These are phyloP conservation scores for Eutypa lata DNA, from an alignment of 2,329 filamentous ascomycete genomes.

Conservation along the genomic window DNA sequence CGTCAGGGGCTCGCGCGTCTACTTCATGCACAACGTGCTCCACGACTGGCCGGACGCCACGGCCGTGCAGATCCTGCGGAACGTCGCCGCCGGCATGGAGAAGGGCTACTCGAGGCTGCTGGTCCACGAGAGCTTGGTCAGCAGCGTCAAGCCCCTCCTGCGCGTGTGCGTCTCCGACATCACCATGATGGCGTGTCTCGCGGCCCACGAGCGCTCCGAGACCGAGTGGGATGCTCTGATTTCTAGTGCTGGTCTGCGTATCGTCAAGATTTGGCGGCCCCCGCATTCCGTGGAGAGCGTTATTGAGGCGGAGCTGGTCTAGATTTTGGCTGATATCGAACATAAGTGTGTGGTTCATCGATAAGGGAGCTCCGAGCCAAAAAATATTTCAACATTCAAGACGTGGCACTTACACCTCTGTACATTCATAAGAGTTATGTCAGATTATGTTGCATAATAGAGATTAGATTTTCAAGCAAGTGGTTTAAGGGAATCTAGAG, in stretches of 20 bases:
- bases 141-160: slow-evolving; percentile 22
- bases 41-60: slow-evolving; percentile 29
- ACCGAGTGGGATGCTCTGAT: slow-evolving; percentile 26
- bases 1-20: slow-evolving; percentile 33
- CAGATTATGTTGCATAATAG: too few species aligned
- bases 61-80: slow-evolving; percentile 20
- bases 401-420: too few species aligned
- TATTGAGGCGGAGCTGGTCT: slow-evolving; percentile 24
- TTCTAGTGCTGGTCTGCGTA: too few species aligned
- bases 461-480: too few species aligned
- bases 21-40: slow-evolving; percentile 25
- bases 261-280: slow-evolving; percentile 30
- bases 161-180: slow-evolving; percentile 32
- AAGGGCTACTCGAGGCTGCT: slow-evolving; percentile 32
- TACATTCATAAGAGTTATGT: too few species aligned
- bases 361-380: too few species aligned
- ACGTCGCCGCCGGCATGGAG: slow-evolving; percentile 21
- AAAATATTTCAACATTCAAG: too few species aligned
- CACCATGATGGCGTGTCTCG: slow-evolving; percentile 30
- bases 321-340: neutral
- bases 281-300: slow-evolving; percentile 25
- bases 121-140: slow-evolving; percentile 34
- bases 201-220: slow-evolving; percentile 30
- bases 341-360: too few species aligned
- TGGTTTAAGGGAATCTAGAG: too few species aligned